Evolutionary conservation across 306 rosid genomes (phyloP).

Genomic region (Vigna trinervia): DNA sequence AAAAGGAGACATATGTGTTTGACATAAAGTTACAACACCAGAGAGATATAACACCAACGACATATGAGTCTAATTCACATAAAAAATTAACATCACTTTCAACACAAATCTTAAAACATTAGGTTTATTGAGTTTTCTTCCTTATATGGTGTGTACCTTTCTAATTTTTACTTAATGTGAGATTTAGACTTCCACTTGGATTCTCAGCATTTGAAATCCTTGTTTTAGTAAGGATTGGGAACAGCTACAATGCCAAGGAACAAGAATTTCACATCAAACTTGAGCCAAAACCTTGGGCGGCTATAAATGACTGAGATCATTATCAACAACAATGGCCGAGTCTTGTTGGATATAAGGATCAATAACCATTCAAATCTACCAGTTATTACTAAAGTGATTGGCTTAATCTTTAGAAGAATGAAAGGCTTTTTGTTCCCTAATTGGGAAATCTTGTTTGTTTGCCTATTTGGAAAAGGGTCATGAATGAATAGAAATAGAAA

Average conservation of each 20-base stretch:
- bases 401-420: not conserved
- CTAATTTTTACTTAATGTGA: no score
- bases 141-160: no score
- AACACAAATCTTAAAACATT: no score
- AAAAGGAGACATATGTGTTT: no score
- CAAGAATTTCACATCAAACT: slow-evolving; percentile 1
- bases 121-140: no score
- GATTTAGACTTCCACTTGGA: no score
- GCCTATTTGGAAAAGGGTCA: not conserved
- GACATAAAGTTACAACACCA: not conserved
- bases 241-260: not conserved
- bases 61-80: no score
- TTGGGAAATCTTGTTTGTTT: not conserved
- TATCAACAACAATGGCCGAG: not conserved
- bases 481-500: not conserved
- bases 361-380: not conserved
- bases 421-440: not conserved
- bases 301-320: not conserved
- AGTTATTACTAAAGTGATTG: not conserved
- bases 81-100: no score
- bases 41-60: no score
- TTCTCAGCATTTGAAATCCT: no score
- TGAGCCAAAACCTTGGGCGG: not conserved
- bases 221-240: not conserved
- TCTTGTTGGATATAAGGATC: not conserved